These are phyloP conservation scores for Aspergillus cejpii DNA, from an alignment of 2,329 filamentous ascomycete species.

Conservation along the genomic window DNA sequence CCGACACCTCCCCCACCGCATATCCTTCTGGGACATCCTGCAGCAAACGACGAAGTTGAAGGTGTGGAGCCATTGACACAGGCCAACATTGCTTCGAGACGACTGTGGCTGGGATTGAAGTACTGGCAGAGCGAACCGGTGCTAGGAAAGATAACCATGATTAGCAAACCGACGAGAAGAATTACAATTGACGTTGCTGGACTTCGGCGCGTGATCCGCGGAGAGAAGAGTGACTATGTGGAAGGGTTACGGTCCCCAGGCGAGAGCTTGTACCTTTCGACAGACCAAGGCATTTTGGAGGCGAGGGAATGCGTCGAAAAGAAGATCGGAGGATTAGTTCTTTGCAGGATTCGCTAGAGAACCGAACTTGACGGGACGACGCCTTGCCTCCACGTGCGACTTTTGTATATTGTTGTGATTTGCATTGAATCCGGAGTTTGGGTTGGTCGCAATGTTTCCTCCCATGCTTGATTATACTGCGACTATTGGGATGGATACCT, in stretches of 20 bases:
- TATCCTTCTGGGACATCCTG: constrained; percentile 48
- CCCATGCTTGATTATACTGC: constrained; percentile 24
- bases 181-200: constrained; percentile 59
- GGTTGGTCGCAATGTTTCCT: constrained; percentile 30
- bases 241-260: constrained; percentile 67
- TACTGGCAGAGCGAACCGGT: constrained; percentile 82
- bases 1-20: constrained; percentile 50
- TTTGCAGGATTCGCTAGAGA: constrained; percentile 57
- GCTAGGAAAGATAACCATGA: constrained; percentile 56
- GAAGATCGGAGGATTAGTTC: constrained; percentile 69
- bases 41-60: constrained; percentile 34
- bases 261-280: constrained; percentile 74
- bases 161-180: constrained; percentile 68
- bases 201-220: constrained; percentile 61
- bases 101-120: constrained; percentile 85
- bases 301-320: constrained; percentile 72
- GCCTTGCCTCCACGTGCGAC: constrained; percentile 12
- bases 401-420: constrained; percentile 18
- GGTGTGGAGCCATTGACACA: constrained; percentile 53
- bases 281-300: constrained; percentile 72
- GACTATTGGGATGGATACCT: constrained; percentile 32
- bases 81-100: constrained; percentile 64
- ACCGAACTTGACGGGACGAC: constrained; percentile 4
- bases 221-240: constrained; percentile 59
- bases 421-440: constrained; percentile 38